Percentiles rank a stretch among this genome's conserved stretches.
phyloP scores from a whole-genome alignment of 129 eudicot genomes.

The Rutidosis leptorrhynchoides region DNA sequence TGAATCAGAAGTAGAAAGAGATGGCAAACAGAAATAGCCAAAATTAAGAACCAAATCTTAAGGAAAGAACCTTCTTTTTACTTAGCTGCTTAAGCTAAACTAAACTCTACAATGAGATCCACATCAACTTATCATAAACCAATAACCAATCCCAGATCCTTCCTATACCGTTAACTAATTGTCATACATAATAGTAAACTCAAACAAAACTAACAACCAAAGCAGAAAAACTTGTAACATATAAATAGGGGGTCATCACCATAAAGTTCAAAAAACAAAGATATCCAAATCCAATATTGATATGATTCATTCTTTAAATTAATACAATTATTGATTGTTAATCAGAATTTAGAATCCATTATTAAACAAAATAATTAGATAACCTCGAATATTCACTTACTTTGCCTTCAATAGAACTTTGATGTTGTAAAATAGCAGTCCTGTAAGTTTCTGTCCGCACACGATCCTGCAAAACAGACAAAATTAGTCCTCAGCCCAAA shows the following conservation, averaged over 20 bases:
- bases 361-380: not conserved
- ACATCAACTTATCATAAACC: not conserved
- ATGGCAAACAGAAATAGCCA: not conserved
- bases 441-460: constrained; percentile 89
- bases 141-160: not conserved
- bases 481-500: not conserved
- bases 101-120: not conserved
- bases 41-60: not conserved
- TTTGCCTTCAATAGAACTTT: constrained; percentile 71
- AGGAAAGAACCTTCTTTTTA: not conserved
- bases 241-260: not conserved
- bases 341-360: not conserved
- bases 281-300: not conserved
- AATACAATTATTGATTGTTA: not conserved
- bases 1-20: not conserved
- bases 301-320: constrained; percentile 1
- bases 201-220: constrained; percentile 3
- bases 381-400: constrained; percentile 37
- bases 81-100: not conserved
- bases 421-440: constrained; percentile 76
- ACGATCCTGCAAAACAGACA: constrained; percentile 61
- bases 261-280: not conserved
- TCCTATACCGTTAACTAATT: not conserved
- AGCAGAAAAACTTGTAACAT: constrained; percentile 10
- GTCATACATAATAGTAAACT: not conserved